A percentile compares a stretch with the other conserved stretches of the same genome.
Conservation (phyloP, 164 flowering plant genomes). For the Dillenia turbinata region DNA sequence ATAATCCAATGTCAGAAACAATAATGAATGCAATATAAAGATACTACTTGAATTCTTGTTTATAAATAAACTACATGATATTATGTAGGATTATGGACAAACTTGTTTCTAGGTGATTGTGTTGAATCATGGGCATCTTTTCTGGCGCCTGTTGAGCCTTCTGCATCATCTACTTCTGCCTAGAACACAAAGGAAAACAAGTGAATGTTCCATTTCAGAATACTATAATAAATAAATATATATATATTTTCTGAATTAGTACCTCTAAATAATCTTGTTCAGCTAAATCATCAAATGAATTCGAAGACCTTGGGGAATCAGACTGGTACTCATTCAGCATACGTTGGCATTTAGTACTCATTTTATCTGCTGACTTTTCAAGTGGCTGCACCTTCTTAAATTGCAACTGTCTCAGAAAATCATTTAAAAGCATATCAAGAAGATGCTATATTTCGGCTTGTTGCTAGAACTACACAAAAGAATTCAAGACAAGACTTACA, state of each 20-base stretch:
- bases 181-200: conserved; percentile 14
- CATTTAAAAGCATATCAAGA: background rate
- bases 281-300: conserved; percentile 16
- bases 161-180: conserved; percentile 23
- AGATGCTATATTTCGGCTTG: conserved; percentile 2
- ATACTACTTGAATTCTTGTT: background rate
- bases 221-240: too few relatives aligned
- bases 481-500: conserved; percentile 15
- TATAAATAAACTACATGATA: background rate
- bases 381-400: conserved; percentile 36
- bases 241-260: conserved; percentile 5
- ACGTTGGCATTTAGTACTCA: conserved; percentile 35
- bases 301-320: conserved; percentile 28
- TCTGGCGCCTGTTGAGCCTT: too few relatives aligned
- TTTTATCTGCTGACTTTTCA: conserved; percentile 19
- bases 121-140: conserved; percentile 11
- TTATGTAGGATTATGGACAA: conserved; percentile 5
- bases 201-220: background rate
- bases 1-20: background rate
- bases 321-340: conserved; percentile 43
- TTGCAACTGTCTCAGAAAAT: conserved; percentile 25
- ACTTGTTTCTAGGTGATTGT: conserved; percentile 25
- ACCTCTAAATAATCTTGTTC: conserved; percentile 39
- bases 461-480: background rate
- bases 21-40: background rate